Base-by-base conservation (phyloP, 108 stramenopile species). In the Fragilariopsis cylindrus region DNA sequence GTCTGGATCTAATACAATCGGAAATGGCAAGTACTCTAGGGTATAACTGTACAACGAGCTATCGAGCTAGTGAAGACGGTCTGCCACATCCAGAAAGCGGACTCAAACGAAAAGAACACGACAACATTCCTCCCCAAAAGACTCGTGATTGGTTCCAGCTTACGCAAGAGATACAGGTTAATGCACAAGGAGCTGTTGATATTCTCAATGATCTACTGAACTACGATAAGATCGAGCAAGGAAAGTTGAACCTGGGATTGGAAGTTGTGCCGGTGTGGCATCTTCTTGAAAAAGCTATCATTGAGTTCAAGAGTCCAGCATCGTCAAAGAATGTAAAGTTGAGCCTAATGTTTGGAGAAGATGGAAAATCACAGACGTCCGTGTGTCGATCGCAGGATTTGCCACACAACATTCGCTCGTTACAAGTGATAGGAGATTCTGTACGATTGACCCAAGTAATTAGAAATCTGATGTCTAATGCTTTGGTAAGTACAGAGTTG, bases 401-500 rank as follows among this genome's bases (percentile, higher is more conserved):
- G 46, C 40, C 30, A 72, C 13, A 11, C 65, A 18, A 69, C 56
- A 30, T 30, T 30, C 30, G 30, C 30, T 30, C 30, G 30, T 30
- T 30, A 48, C 48, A 65, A 50, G 72, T 81, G n/a, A 46, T 84
- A 13, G 88, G 85, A 16, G 88, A 89, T 63, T 68, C 57, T 1
- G 30, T 77, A 3, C 73, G 81, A 11, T 68, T 89, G 1, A 47
- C 49, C 3, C 83, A 89, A 76, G 78, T 82, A 12, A 11, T 85
- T 45, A 78, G 85, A 30, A 89, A 89, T 63, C 44, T 89, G 48
- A 39, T 89, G 16, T 89, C 88, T 1, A 89, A 89, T 66, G 88
- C 85, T 0, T 30, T 30, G 30, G 30, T 30, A 30, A 30, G 30
- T 30, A 30, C 30, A 30, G 30, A 30, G 30, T 30, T 30, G 30